Evolutionary conservation across 805 yeast genomes (phyloP).

Genomic region (Metschnikowia lochheadii): DNA sequence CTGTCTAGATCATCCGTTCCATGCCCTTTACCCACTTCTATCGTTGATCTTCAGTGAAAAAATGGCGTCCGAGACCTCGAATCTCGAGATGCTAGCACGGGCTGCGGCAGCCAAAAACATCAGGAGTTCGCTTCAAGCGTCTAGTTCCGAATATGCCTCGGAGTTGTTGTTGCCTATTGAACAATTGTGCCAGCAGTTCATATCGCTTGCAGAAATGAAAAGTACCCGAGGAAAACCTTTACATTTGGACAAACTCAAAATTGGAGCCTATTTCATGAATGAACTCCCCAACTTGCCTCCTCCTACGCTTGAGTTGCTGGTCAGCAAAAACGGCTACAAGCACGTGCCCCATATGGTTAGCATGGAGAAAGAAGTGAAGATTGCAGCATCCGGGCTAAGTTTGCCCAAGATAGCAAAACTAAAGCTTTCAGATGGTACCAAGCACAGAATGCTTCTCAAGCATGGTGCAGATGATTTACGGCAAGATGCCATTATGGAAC

Average conservation of each 20-base stretch:
- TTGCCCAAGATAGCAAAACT: conserved; percentile 75
- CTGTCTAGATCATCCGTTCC: conserved; percentile 64
- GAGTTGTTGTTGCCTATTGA: conserved; percentile 43
- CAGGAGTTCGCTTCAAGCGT: conserved; percentile 36
- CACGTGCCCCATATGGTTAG: conserved; percentile 43
- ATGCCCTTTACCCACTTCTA: conserved; percentile 58
- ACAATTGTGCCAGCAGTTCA: conserved; percentile 46
- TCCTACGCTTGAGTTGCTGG: conserved; percentile 52
- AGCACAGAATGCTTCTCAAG: conserved; percentile 63
- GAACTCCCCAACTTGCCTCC: conserved; percentile 56
- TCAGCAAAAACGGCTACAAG: conserved; percentile 43
- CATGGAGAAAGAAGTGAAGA: conserved; percentile 44
- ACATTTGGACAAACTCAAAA: conserved; percentile 30
- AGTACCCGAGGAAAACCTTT: conserved; percentile 30
- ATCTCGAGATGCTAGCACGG: conserved; percentile 41
- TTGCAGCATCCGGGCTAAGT: conserved; percentile 84
- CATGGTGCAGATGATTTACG: conserved; percentile 88
- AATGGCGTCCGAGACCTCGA: conserved; percentile 23
- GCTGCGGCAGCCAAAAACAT: conserved; percentile 48
- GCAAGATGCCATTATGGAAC: conserved; percentile 97
- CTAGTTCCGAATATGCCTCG: conserved; percentile 21
- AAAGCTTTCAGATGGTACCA: conserved; percentile 52
- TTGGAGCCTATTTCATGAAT: conserved; percentile 48
- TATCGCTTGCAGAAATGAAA: conserved; percentile 49
- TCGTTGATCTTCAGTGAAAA: conserved; percentile 49